These are phyloP conservation scores for Dactylonectria estremocensis DNA, from an alignment of 2,329 filamentous ascomycete genomes.

Conservation along the genomic window DNA sequence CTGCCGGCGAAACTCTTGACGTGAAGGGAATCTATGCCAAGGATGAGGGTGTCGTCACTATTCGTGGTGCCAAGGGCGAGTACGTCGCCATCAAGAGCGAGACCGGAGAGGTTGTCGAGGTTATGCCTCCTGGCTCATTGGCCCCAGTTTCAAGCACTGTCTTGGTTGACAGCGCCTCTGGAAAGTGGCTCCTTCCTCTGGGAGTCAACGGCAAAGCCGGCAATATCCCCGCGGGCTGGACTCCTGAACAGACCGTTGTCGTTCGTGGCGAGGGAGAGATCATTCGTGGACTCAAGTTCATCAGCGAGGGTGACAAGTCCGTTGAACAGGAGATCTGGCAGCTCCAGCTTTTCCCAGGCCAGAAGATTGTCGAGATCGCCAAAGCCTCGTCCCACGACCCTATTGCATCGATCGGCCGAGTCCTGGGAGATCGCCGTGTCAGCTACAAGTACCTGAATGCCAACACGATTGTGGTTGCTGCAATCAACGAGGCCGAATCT, in stretches of 20 bases:
- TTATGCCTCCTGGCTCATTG: slow-evolving; percentile 54
- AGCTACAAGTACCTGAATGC: slow-evolving; percentile 97
- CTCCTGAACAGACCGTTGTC: slow-evolving; percentile 69
- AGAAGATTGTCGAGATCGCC: slow-evolving; percentile 79
- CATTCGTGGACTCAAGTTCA: slow-evolving; percentile 70
- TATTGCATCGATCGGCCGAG: slow-evolving; percentile 94
- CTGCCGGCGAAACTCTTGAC: slow-evolving; percentile 71
- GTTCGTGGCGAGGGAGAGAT: slow-evolving; percentile 64
- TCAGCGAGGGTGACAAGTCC: slow-evolving; percentile 58
- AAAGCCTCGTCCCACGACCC: slow-evolving; percentile 83
- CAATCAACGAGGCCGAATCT: slow-evolving; percentile 71
- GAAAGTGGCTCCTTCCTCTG: slow-evolving; percentile 69
- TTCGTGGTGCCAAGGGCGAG: slow-evolving; percentile 74
- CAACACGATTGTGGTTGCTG: slow-evolving; percentile 84
- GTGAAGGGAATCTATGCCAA: slow-evolving; percentile 78
- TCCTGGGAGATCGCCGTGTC: slow-evolving; percentile 92
- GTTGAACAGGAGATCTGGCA: slow-evolving; percentile 76
- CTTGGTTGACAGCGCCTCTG: slow-evolving; percentile 66
- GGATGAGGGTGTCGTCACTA: slow-evolving; percentile 69
- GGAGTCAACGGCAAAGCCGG: slow-evolving; percentile 64
- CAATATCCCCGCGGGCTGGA: slow-evolving; percentile 61
- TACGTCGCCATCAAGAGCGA: slow-evolving; percentile 69
- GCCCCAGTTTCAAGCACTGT: slow-evolving; percentile 59
- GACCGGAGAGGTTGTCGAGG: slow-evolving; percentile 67
- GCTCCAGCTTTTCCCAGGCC: slow-evolving; percentile 76